These are phyloP conservation scores for Mitosporidium daphniae DNA, from an alignment of 371 early-diverging fungal genomes.

Conservation along the genomic window DNA sequence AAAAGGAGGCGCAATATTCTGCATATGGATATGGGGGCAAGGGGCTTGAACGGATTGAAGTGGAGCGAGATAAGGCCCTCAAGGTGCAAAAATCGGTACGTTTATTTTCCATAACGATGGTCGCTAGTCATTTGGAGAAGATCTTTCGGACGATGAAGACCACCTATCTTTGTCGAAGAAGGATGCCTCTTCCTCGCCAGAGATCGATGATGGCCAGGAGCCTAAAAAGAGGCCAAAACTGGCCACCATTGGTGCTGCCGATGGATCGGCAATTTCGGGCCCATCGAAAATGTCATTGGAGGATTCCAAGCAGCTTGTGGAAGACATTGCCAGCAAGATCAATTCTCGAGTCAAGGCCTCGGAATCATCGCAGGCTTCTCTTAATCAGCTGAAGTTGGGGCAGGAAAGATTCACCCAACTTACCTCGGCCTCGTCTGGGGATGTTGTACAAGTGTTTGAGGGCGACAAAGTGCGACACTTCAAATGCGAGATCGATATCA, in stretches of 20 bases:
- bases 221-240: not conserved
- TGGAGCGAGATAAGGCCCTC: slow-evolving; percentile 51
- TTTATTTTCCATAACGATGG: no score
- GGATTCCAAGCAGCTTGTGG: not conserved
- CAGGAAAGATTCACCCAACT: no score
- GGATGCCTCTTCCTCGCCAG: no score
- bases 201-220: not conserved
- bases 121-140: not conserved
- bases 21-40: slow-evolving; percentile 83
- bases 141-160: not conserved
- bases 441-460: not conserved
- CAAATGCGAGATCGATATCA: slow-evolving; percentile 58
- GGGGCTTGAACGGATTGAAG: slow-evolving; percentile 62
- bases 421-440: not conserved
- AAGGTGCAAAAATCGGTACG: slow-evolving; percentile 32
- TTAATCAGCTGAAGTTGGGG: no score
- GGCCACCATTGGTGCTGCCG: not conserved
- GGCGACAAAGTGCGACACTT: not conserved
- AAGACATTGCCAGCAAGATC: not conserved
- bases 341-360: not conserved
- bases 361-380: no score
- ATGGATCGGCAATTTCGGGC: slow-evolving; percentile 1
- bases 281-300: not conserved
- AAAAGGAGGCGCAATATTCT: slow-evolving; percentile 34
- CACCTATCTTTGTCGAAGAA: no score